Base-by-base conservation (phyloP, 129 eudicot genomes). In the Mikania micrantha region DNA sequence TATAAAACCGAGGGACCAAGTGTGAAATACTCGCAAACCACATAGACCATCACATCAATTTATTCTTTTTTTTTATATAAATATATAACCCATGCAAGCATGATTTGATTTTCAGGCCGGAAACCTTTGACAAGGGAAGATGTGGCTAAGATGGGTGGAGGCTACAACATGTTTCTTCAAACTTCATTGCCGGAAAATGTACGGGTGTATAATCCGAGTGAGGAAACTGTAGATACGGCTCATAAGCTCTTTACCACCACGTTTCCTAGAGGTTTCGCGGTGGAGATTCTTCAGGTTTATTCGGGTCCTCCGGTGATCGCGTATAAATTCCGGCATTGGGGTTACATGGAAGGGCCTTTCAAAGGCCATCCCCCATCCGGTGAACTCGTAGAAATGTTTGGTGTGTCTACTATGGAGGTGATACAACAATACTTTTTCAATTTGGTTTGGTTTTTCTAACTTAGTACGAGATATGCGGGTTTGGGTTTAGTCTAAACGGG, bases 321-420 rank as follows among this genome's bases (percentile, higher is more conserved):
- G 2, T 86, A 77, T 82, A 82, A 90, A 75, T 90, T 86, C 48
- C 78, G 31, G 17, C 67, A 61, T 10, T 61, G 67, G 67, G 48
- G 48, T 20, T 61, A 35, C 31, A 61, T 61, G 67, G 67, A 61
- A 36, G 67, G 67, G 4, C 67, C 67, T 10, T 61, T 35, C 17
- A 61, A 90, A 72, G 95, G 85, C 0, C 80, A 86, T 42, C 78
- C 81, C 4, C 87, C 97, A 3, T 84, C 91, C 2, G 88, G 88
- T 7, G 88, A 86, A 71, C 35, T 56, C 60, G 77, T 79, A 4
- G 95, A 90, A 45, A 75, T 90, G 39, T 82, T 77, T 50, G 97
- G 97, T 16, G 50, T 82, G 1, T 79, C 77, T 15, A 76, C 81
- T 52, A 64, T 79, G 73, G 73, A 84, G 90, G 73, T 68, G 4